These are phyloP conservation scores for Didymella keratinophila DNA, from an alignment of 2,329 filamentous ascomycete genomes.

Conservation along the genomic window DNA sequence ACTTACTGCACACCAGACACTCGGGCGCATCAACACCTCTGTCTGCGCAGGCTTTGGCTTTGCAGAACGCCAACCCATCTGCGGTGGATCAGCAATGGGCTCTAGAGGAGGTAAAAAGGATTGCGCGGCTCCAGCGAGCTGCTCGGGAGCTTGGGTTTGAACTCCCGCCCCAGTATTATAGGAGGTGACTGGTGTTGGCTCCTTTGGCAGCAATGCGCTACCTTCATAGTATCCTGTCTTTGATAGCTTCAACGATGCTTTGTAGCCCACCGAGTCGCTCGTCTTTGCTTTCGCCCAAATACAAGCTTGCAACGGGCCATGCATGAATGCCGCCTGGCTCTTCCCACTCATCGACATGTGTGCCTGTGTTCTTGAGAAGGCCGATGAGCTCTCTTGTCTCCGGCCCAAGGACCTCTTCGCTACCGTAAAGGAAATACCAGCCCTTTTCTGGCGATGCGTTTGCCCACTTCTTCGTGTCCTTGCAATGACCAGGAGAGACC, in stretches of 20 bases:
- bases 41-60: conserved; percentile 1
- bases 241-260: conserved; percentile 52
- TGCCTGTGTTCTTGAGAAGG: conserved; percentile 62
- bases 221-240: conserved; percentile 35
- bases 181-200: not conserved
- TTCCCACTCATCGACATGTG: conserved; percentile 65
- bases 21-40: conserved; percentile 11
- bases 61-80: conserved; percentile 2
- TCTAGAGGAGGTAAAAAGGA: conserved; percentile 8
- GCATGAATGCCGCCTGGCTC: conserved; percentile 77
- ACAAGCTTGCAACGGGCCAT: conserved; percentile 77
- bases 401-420: conserved; percentile 78
- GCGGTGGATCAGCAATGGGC: conserved; percentile 14
- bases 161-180: conserved; percentile 11
- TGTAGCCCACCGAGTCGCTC: conserved; percentile 58
- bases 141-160: conserved; percentile 16
- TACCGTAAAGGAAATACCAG: conserved; percentile 74
- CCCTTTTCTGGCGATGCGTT: conserved; percentile 71
- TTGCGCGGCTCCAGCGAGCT: conserved; percentile 9
- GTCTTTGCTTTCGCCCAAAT: conserved; percentile 58
- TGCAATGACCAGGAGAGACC: conserved; percentile 76
- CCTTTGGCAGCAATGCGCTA: not conserved
- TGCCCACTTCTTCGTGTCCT: conserved; percentile 71
- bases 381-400: conserved; percentile 70
- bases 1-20: not conserved